Evolutionary conservation across 1,284 basidiomycete genomes (phyloP), one percentile per base, ranked within the genome.

Genomic region (Malassezia cuniculi): DNA sequence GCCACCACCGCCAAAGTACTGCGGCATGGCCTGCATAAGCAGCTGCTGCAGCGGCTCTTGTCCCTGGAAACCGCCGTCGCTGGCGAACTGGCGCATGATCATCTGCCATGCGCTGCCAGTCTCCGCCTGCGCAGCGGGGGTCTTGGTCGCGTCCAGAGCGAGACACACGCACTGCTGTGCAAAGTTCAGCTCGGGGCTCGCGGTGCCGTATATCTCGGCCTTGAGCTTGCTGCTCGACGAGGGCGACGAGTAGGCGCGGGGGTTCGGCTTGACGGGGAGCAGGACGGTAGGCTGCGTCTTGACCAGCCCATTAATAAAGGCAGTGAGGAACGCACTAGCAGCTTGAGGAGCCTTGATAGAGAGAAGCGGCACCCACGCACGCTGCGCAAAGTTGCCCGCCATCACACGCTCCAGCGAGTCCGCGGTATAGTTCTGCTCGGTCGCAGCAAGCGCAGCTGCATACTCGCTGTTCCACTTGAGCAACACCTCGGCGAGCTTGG

Each of bases 131-230:
- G 27, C 31, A 6, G 24, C 15, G 7, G 29, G 35, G 11, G 18
- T 25, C 15, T 31, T 24, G 17, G 22, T n/a, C 5, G 52, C 54
- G 15, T 57, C 54, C 9, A 41, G 37, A 3, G 48, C 51, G 12
- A 63, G 57, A 0, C 54, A 55, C 1, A 60, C 46, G 12, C 52
- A 54, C 41, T 60, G 57, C 34, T 66, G 63, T 11, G 38, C 39
- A 34, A 64, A 62, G 50, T 66, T 66, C 21, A 64, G 47, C 14
- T 57, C 55, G 3, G 60, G 44, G 29, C 50, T 62, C 8, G 50
- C 59, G 6, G 60, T 60, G n/a, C 60, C 38, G 43, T 50, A 60
- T 18, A 66, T 53, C 25, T 50, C 15, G 9, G 49, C 25, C 21
- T 31, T 19, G 17, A 33, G 24, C 4, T 39, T 37, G 12, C 47